phyloP scores from a whole-genome alignment of 164 flowering plant species.

The Umbellularia californica region DNA sequence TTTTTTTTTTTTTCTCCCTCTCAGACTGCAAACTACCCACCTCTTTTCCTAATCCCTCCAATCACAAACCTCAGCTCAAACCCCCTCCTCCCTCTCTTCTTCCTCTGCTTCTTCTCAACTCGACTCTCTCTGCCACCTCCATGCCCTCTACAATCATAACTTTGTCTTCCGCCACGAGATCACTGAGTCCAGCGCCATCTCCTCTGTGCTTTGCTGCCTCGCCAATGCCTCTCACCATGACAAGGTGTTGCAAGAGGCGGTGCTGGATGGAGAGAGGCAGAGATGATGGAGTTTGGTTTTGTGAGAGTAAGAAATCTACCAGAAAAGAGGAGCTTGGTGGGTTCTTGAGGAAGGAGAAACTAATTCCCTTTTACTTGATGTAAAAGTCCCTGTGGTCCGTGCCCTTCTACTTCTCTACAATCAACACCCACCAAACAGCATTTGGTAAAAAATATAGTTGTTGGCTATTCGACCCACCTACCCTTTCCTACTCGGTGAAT shows the following conservation, averaged over 20 bases:
- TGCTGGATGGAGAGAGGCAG: slow-evolving; percentile 24
- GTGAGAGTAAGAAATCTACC: too few species aligned
- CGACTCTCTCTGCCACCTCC: slow-evolving; percentile 49
- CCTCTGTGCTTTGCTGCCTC: slow-evolving; percentile 51
- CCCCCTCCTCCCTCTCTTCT: slow-evolving; percentile 39
- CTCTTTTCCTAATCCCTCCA: slow-evolving; percentile 6
- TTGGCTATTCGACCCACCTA: too few species aligned
- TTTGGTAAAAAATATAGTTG: too few species aligned
- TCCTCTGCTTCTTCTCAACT: slow-evolving; percentile 33
- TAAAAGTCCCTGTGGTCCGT: too few species aligned
- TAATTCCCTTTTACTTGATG: too few species aligned
- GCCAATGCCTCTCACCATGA: slow-evolving; percentile 35
- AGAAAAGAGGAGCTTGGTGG: too few species aligned
- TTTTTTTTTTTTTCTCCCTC: not conserved
- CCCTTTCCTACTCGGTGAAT: too few species aligned
- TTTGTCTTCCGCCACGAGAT: slow-evolving; percentile 42
- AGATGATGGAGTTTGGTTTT: not conserved
- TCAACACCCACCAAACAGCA: too few species aligned
- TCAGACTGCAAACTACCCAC: not conserved
- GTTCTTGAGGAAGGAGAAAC: too few species aligned
- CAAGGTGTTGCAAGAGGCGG: slow-evolving; percentile 46
- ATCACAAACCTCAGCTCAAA: slow-evolving; percentile 27
- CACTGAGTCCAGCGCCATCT: slow-evolving; percentile 71
- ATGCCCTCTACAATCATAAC: slow-evolving; percentile 49
- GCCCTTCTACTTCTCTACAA: too few species aligned